phyloP scores from a whole-genome alignment of 2,329 filamentous ascomycete genomes.

The Cladophialophora psammophila region DNA sequence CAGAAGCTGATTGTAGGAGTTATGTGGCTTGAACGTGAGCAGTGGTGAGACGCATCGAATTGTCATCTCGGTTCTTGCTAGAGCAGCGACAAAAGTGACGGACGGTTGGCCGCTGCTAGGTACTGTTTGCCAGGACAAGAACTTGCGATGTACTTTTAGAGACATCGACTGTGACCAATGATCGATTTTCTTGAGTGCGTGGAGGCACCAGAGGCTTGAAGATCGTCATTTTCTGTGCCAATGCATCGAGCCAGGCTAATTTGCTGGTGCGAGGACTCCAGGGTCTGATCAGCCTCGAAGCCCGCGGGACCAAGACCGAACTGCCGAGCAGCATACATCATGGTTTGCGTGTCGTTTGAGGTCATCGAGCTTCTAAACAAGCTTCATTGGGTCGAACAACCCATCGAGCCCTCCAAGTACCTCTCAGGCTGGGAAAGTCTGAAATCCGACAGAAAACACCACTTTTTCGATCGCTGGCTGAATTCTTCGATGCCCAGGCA shows the following conservation, averaged over 20 bases:
- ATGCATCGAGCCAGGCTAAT: neutral
- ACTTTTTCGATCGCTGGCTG: neutral
- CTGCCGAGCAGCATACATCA: neutral
- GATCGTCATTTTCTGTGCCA: neutral
- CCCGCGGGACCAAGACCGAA: neutral
- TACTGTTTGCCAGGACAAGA: neutral
- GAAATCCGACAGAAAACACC: neutral
- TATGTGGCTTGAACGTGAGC: neutral
- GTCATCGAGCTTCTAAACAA: neutral
- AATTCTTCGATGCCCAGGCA: neutral
- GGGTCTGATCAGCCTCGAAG: conserved; percentile 1
- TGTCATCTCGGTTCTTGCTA: neutral
- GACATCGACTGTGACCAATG: neutral
- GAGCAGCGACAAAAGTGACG: neutral
- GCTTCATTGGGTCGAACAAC: neutral
- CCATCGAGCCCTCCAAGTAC: neutral
- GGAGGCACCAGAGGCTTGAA: neutral
- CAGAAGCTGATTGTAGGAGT: neutral
- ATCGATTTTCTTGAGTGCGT: neutral
- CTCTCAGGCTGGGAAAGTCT: neutral
- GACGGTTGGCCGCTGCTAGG: neutral
- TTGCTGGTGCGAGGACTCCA: neutral
- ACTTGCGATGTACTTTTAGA: neutral
- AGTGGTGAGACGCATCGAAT: neutral
- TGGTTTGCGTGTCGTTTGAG: neutral